Percentiles rank a stretch among this genome's conserved stretches.
Conservation (phyloP, 2,329 filamentous ascomycete genomes). For the Didymella pinodella region DNA sequence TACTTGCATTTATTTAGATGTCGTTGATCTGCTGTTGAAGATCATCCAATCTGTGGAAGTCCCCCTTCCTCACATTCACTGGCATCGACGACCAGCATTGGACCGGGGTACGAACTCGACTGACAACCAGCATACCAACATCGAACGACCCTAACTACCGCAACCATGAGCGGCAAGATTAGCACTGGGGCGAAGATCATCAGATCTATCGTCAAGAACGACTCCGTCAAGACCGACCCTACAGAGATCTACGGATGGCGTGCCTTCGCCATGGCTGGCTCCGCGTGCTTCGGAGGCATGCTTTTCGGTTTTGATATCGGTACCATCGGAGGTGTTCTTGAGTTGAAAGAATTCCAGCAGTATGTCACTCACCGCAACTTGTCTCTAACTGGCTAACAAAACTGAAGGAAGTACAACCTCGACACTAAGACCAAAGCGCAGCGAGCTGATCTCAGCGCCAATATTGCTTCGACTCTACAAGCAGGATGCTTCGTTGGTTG, state of each 20-base stretch:
- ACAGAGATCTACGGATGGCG: slow-evolving; percentile 75
- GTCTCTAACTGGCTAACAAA: slow-evolving; percentile 8
- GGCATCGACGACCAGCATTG: slow-evolving; percentile 20
- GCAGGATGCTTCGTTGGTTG: slow-evolving; percentile 73
- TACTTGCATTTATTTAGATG: slow-evolving; percentile 39
- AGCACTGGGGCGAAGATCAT: slow-evolving; percentile 55
- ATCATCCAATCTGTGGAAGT: slow-evolving; percentile 34
- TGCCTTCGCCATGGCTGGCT: slow-evolving; percentile 69
- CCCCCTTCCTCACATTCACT: slow-evolving; percentile 23
- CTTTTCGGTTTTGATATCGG: slow-evolving; percentile 73
- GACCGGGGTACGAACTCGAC: slow-evolving; percentile 12
- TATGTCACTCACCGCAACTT: slow-evolving; percentile 42
- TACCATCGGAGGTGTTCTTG: slow-evolving; percentile 72
- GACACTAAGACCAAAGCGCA: slow-evolving; percentile 51
- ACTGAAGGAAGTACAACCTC: slow-evolving; percentile 62
- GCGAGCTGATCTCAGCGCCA: slow-evolving; percentile 66
- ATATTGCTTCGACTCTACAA: slow-evolving; percentile 76
- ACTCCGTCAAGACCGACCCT: slow-evolving; percentile 74
- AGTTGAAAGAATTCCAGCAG: slow-evolving; percentile 65
- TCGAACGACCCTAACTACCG: slow-evolving; percentile 3
- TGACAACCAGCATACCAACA: slow-evolving; percentile 1
- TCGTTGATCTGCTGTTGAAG: slow-evolving; percentile 13
- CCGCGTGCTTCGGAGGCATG: slow-evolving; percentile 74
- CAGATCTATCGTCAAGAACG: slow-evolving; percentile 69
- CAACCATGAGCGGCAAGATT: slow-evolving; percentile 18